Percentiles rank a stretch among this genome's conserved stretches.
Evolutionary conservation across 305 asterid genomes (phyloP).

Genomic region (Fraxinus baroniana): DNA sequence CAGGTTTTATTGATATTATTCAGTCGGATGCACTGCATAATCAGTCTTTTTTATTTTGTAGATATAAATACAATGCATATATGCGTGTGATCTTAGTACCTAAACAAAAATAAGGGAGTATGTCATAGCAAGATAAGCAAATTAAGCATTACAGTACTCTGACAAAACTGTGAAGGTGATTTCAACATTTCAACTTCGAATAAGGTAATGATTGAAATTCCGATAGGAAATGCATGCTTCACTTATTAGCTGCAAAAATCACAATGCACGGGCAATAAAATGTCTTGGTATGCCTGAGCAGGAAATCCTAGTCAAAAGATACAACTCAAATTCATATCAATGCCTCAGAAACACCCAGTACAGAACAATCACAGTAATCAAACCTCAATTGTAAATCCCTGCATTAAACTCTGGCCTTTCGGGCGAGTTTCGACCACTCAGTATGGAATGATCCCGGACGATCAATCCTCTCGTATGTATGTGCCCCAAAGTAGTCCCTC

Average conservation of each 20-base stretch:
- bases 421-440: conserved; percentile 90
- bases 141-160: not conserved
- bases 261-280: conserved; percentile 30
- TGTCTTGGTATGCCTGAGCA: conserved; percentile 33
- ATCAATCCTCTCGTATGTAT: conserved; percentile 81
- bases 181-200: not conserved
- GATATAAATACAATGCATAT: not conserved
- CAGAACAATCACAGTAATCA: conserved; percentile 19
- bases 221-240: conserved; percentile 19
- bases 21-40: not conserved
- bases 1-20: not conserved
- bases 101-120: not conserved
- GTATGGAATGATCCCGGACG: conserved; percentile 64
- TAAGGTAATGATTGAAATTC: conserved; percentile 11
- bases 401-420: conserved; percentile 39
- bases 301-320: conserved; percentile 27
- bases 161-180: not conserved
- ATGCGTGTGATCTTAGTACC: not conserved
- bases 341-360: conserved; percentile 19
- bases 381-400: conserved; percentile 14
- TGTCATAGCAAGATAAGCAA: not conserved
- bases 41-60: not conserved
- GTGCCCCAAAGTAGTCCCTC: conserved; percentile 89
- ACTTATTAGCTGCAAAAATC: conserved; percentile 50
- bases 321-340: conserved; percentile 21